Evolutionary conservation across 768 basidiomycete species (phyloP).

Genomic region (Lentinula detonsa): DNA sequence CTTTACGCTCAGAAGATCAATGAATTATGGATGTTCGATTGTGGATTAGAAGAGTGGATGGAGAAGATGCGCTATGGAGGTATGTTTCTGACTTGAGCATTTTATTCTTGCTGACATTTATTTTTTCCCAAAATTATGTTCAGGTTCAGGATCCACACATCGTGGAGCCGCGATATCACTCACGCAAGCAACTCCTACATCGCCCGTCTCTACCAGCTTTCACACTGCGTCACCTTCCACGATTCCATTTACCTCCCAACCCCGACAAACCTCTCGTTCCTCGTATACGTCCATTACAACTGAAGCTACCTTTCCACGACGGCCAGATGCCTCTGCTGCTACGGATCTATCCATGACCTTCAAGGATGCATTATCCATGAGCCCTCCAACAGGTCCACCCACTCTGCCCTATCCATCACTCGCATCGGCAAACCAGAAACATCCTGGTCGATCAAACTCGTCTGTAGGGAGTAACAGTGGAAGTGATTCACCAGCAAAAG

Average conservation of each 20-base stretch:
- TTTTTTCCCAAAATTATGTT: background rate
- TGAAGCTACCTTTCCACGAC: constrained; percentile 72
- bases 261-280: constrained; percentile 41
- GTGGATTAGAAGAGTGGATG: constrained; percentile 77
- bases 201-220: background rate
- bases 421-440: constrained; percentile 29
- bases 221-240: constrained; percentile 27
- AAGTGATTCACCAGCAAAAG: constrained; percentile 26
- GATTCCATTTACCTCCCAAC: constrained; percentile 42
- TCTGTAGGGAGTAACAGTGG: constrained; percentile 4
- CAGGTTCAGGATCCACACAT: background rate
- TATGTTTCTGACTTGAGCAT: constrained; percentile 21
- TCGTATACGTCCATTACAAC: constrained; percentile 70
- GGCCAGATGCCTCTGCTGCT: constrained; percentile 72
- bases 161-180: constrained; percentile 3
- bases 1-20: constrained; percentile 82
- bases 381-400: constrained; percentile 50
- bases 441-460: constrained; percentile 26
- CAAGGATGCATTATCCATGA: constrained; percentile 38
- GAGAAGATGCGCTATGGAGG: constrained; percentile 48
- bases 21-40: constrained; percentile 69
- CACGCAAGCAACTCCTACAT: background rate
- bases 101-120: background rate
- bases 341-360: constrained; percentile 54
- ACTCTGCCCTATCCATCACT: constrained; percentile 73